These are phyloP conservation scores for Babesia caballi DNA, from an alignment of 169 alveolate species.

Conservation along the genomic window DNA sequence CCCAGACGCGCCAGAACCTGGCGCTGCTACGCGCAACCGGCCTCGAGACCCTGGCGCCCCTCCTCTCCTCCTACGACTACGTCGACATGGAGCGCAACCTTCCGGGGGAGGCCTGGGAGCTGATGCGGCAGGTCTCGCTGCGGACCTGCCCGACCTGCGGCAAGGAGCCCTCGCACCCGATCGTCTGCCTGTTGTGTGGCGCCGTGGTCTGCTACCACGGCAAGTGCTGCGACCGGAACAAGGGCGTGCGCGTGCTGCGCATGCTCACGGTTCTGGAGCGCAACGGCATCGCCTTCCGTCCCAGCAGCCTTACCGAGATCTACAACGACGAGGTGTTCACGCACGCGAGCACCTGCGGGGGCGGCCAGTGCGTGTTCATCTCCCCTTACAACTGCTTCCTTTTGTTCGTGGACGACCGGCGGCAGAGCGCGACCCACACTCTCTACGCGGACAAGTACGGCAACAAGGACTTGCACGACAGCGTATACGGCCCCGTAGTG, in stretches of 20 bases:
- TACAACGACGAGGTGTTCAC: slow-evolving; percentile 40
- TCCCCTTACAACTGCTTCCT: slow-evolving; percentile 61
- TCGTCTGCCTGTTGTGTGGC: slow-evolving; percentile 65
- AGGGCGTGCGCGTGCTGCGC: slow-evolving; percentile 3
- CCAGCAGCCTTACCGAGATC: not conserved
- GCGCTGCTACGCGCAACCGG: slow-evolving; percentile 26
- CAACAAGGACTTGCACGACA: slow-evolving; percentile 52
- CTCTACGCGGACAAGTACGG: slow-evolving; percentile 60
- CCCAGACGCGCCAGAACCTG: not conserved
- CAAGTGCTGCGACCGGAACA: slow-evolving; percentile 42
- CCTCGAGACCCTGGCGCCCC: slow-evolving; percentile 49
- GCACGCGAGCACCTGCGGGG: slow-evolving; percentile 52
- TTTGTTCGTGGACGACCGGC: slow-evolving; percentile 24
- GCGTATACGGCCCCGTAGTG: slow-evolving; percentile 48
- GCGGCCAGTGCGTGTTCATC: slow-evolving; percentile 56
- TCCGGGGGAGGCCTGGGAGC: slow-evolving; percentile 44
- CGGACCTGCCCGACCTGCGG: slow-evolving; percentile 59
- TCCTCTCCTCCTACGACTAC: slow-evolving; percentile 27
- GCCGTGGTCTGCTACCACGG: slow-evolving; percentile 33
- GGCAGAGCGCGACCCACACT: slow-evolving; percentile 14
- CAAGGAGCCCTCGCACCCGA: slow-evolving; percentile 37
- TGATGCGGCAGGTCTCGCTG: slow-evolving; percentile 10
- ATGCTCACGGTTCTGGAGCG: slow-evolving; percentile 20
- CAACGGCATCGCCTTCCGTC: not conserved
- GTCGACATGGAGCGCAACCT: slow-evolving; percentile 27